Evolutionary conservation across 208 protist species (phyloP).

Genomic region (Leishmania turanica): DNA sequence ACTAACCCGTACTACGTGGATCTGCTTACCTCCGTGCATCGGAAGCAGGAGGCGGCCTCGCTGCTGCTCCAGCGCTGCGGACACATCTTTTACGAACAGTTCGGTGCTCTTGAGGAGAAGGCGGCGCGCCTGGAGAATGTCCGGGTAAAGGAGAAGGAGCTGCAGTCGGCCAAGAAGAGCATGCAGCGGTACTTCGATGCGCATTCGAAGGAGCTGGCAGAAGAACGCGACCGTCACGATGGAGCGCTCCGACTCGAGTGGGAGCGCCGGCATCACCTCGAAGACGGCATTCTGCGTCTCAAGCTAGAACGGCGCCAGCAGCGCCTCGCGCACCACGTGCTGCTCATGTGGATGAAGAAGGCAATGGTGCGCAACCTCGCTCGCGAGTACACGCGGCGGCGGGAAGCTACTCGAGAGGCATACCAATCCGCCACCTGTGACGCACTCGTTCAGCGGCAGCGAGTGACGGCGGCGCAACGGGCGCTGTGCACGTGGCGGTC

Average conservation of each 20-base stretch:
- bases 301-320: neutral
- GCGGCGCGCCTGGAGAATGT: slow-evolving; percentile 34
- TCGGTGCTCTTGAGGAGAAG: slow-evolving; percentile 34
- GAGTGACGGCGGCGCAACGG: neutral
- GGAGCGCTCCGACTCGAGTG: slow-evolving; percentile 20
- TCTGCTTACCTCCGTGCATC: slow-evolving; percentile 34
- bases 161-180: slow-evolving; percentile 44
- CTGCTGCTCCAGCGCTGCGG: slow-evolving; percentile 39
- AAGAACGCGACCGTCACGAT: slow-evolving; percentile 26
- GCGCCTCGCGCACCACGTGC: slow-evolving; percentile 9
- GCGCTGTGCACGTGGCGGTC: slow-evolving; percentile 11
- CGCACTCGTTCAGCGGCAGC: slow-evolving; percentile 14
- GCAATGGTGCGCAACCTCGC: slow-evolving; percentile 29
- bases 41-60: slow-evolving; percentile 47
- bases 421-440: slow-evolving; percentile 10
- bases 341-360: slow-evolving; percentile 31
- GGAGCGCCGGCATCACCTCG: slow-evolving; percentile 32
- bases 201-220: slow-evolving; percentile 33
- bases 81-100: slow-evolving; percentile 30
- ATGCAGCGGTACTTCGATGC: slow-evolving; percentile 70
- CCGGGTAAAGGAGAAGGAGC: slow-evolving; percentile 31
- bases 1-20: slow-evolving; percentile 20
- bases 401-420: slow-evolving; percentile 1
- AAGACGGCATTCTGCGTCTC: slow-evolving; percentile 9
- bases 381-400: slow-evolving; percentile 14